Percentiles rank a stretch among this genome's conserved stretches.
Evolutionary conservation across 163 green algal species (phyloP).

Genomic region (Chloroidium sp.): DNA sequence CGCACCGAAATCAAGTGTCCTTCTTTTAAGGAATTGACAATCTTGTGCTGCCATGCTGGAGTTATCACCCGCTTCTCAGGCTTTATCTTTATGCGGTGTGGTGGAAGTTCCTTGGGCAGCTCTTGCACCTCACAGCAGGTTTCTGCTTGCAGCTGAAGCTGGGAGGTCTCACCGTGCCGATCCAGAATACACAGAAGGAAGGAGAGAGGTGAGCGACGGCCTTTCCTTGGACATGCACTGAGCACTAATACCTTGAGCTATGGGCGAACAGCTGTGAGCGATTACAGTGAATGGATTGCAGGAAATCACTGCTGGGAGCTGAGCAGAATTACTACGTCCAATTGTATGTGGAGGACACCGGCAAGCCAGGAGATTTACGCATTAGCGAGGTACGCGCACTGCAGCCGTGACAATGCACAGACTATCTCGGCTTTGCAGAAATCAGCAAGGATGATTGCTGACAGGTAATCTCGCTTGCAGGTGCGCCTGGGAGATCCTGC

Average conservation of each 20-base stretch:
- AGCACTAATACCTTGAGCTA: too few species aligned
- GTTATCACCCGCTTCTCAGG: too few species aligned
- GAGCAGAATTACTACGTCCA: slow-evolving; percentile 20
- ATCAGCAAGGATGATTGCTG: too few species aligned
- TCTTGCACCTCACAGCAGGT: too few species aligned
- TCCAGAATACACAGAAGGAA: slow-evolving; percentile 14
- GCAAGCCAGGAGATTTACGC: slow-evolving; percentile 40
- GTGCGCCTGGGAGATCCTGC: slow-evolving; percentile 12
- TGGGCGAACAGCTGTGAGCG: too few species aligned
- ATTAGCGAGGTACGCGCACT: slow-evolving; percentile 12
- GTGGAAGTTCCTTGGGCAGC: too few species aligned
- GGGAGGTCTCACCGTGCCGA: background rate
- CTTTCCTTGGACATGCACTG: too few species aligned
- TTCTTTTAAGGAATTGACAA: too few species aligned
- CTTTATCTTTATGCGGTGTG: too few species aligned
- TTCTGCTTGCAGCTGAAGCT: background rate
- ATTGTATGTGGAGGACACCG: slow-evolving; percentile 22
- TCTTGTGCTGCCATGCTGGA: too few species aligned
- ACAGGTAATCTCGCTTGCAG: background rate
- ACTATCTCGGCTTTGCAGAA: background rate
- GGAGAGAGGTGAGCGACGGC: slow-evolving; percentile 4
- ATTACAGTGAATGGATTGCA: background rate
- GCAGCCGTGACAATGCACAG: background rate
- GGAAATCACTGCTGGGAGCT: slow-evolving; percentile 7
- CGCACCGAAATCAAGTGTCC: too few species aligned